Base-by-base conservation (phyloP, 495 filamentous ascomycete species). In the Cercophora samala region DNA sequence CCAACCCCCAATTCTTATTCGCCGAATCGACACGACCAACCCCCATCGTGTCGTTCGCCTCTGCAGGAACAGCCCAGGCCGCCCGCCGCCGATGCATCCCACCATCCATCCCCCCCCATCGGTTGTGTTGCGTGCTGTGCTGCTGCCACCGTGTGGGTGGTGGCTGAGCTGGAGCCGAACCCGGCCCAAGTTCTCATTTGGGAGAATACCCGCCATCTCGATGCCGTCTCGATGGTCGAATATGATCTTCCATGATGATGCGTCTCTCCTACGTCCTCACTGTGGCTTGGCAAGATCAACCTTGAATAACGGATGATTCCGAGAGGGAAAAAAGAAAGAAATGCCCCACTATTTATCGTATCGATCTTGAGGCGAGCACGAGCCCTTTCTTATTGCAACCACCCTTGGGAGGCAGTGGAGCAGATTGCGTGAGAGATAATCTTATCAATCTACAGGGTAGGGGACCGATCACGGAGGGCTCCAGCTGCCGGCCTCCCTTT, bases 401-500 rank as follows among this genome's bases (percentile, higher is more conserved):
- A 13, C 37, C 37, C 15, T 46, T 9, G 15, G 0, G 37, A 46
- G 37, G 37, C 37, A 13, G 37, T 46, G 37, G 37, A 46, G 37
- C 37, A 11, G 37, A 46, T 46, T 46, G 37, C 37, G 37, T 46
- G 37, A 46, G 37, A 13, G 37, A 46, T 46, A 13, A 18, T 46
- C 37, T 46, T 46, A 46, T 46, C 37, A 37, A 37, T 21, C n/a
- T 37, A 60, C n/a, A 62, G 18, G n/a, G 29, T n/a, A n/a, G 21
- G 29, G 53, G 2, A 62, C 24, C 21, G 26, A 51, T 63, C 51
- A 23, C 23, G 9, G 46, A 32, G 26, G 53, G 9, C 26, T 69
- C 60, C 69, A 9, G 69, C 68, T 3, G 70, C 70, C 37, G n/a
- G n/a, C 15, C 37, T 46, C 37, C 6, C 11, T 13, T 17, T 13